These are phyloP conservation scores for Rhynchospora tenuis DNA, from an alignment of 176 grass and related monocot species.

Conservation along the genomic window DNA sequence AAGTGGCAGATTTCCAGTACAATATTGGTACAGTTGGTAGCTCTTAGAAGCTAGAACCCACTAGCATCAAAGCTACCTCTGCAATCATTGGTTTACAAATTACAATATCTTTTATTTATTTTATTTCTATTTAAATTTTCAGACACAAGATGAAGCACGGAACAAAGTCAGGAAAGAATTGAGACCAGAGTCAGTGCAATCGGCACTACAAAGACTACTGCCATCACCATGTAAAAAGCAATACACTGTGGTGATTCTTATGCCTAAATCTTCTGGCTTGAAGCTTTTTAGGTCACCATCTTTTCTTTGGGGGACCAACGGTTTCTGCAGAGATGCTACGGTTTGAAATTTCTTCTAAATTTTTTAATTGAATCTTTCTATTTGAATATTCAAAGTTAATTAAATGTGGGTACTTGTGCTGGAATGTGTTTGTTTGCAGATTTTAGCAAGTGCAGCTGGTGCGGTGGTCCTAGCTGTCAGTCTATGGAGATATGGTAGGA, in stretches of 20 bases:
- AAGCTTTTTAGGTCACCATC: conserved; percentile 49
- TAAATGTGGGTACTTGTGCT: conserved; percentile 8
- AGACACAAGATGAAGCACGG: conserved; percentile 90
- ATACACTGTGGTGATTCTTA: conserved; percentile 92
- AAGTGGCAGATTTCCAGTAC: neutral
- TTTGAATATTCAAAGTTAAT: neutral
- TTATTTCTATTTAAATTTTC: conserved; percentile 18
- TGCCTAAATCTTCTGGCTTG: conserved; percentile 70
- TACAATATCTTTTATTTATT: conserved; percentile 14
- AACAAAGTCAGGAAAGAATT: conserved; percentile 77
- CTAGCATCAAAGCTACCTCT: neutral
- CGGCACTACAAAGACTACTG: conserved; percentile 71
- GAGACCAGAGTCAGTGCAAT: conserved; percentile 45
- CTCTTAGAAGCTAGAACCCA: neutral
- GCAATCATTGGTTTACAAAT: conserved; percentile 20
- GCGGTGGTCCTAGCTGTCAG: conserved; percentile 66
- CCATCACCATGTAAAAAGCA: conserved; percentile 91
- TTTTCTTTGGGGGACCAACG: conserved; percentile 46
- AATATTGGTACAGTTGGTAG: neutral
- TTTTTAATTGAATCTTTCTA: neutral
- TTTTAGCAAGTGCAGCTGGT: conserved; percentile 74
- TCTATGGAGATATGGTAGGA: conserved; percentile 90
- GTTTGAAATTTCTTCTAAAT: conserved; percentile 28
- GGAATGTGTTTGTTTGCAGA: conserved; percentile 42
- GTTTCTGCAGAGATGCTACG: conserved; percentile 74